Evolutionary conservation across 129 eudicot species (phyloP).

Genomic region (Sambucus nigra): DNA sequence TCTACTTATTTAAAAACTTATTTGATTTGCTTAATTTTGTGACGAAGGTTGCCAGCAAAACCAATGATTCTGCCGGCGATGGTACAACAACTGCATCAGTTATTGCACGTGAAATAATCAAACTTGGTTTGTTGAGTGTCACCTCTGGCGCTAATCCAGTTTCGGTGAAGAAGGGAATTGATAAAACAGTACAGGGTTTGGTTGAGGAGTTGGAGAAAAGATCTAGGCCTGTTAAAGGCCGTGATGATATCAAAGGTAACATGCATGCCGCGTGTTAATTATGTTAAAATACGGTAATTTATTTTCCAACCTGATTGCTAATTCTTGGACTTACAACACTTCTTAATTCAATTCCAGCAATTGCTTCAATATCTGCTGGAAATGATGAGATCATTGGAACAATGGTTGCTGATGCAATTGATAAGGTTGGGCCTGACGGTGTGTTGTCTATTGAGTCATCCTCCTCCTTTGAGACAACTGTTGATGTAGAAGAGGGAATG

Average conservation of each 20-base stretch:
- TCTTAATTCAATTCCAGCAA: constrained; percentile 31
- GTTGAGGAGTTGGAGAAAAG: constrained; percentile 31
- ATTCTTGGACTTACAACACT: not conserved
- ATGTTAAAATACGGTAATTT: no score
- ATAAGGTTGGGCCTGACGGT: constrained; percentile 75
- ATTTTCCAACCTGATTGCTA: no score
- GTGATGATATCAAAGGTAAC: no score
- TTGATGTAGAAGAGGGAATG: constrained; percentile 86
- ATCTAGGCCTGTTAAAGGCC: no score
- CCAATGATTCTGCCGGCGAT: constrained; percentile 52
- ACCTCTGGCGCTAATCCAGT: no score
- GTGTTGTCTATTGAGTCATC: constrained; percentile 61
- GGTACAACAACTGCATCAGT: constrained; percentile 51
- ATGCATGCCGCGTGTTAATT: no score
- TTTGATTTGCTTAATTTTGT: constrained; percentile 3
- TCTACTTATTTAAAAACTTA: no score
- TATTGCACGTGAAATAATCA: constrained; percentile 48
- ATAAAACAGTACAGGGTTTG: constrained; percentile 40
- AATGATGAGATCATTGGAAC: no score
- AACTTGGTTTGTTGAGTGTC: no score
- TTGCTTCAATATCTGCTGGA: constrained; percentile 68
- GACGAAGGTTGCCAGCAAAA: constrained; percentile 47
- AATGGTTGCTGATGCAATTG: constrained; percentile 79
- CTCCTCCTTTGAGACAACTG: constrained; percentile 79
- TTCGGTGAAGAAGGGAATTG: no score